Evolutionary conservation across 106 monocot genomes (phyloP).

Genomic region (Ottelia alismoides): DNA sequence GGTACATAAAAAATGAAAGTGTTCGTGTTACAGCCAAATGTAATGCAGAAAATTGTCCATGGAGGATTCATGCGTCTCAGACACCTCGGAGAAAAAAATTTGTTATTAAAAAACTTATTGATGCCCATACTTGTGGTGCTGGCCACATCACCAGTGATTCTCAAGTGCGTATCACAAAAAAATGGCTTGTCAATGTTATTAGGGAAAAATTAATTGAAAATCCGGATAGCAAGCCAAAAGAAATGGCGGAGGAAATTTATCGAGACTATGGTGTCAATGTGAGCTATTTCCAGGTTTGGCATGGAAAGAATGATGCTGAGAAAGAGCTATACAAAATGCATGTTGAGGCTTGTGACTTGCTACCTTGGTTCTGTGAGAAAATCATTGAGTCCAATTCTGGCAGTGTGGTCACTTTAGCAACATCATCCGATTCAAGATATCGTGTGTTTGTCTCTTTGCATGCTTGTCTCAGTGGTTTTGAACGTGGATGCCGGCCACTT

Average conservation of each 20-base stretch:
- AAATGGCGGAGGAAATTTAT: slow-evolving; percentile 64
- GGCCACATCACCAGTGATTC: slow-evolving; percentile 38
- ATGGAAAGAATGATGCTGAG: slow-evolving; percentile 69
- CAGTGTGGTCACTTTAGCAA: slow-evolving; percentile 48
- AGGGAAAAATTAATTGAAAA: slow-evolving; percentile 65
- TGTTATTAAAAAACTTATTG: slow-evolving; percentile 67
- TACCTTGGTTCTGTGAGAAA: slow-evolving; percentile 76
- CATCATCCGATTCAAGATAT: slow-evolving; percentile 50
- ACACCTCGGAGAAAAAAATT: slow-evolving; percentile 69
- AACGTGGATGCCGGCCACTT: slow-evolving; percentile 74
- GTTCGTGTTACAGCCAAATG: slow-evolving; percentile 68
- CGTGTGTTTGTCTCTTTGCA: slow-evolving; percentile 77
- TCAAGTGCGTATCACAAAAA: slow-evolving; percentile 54
- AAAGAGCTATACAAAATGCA: slow-evolving; percentile 63
- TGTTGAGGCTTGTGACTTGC: slow-evolving; percentile 60
- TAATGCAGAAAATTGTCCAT: slow-evolving; percentile 51
- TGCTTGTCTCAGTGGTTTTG: slow-evolving; percentile 81
- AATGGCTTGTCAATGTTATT: slow-evolving; percentile 81
- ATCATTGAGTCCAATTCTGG: slow-evolving; percentile 80
- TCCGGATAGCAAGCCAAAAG: slow-evolving; percentile 63
- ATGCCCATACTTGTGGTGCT: slow-evolving; percentile 64
- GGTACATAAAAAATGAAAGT: slow-evolving; percentile 75
- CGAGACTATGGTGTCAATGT: slow-evolving; percentile 66
- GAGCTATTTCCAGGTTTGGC: slow-evolving; percentile 85
- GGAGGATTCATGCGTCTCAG: slow-evolving; percentile 85